These are phyloP conservation scores for Clonostachys rosea DNA, from an alignment of 2,329 filamentous ascomycete species.

Conservation along the genomic window DNA sequence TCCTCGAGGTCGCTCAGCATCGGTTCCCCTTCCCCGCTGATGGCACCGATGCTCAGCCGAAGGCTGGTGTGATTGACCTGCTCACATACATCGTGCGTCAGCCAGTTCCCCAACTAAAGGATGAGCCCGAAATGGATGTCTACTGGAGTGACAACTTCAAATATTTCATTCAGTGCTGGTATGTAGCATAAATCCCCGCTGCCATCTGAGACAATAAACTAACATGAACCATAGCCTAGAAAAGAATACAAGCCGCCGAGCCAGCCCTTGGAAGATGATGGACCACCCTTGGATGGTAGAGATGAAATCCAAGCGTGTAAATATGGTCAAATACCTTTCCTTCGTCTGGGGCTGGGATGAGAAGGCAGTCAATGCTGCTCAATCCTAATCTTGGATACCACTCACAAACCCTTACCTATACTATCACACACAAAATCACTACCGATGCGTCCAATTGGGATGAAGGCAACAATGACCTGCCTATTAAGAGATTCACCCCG, in stretches of 20 bases:
- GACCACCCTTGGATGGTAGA: constrained; percentile 99
- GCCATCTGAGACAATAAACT: constrained; percentile 4
- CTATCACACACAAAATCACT: too few species aligned
- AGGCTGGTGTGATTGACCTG: constrained; percentile 88
- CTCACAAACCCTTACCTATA: too few species aligned
- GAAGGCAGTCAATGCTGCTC: constrained; percentile 3
- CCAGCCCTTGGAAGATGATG: constrained; percentile 96
- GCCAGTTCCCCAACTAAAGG: constrained; percentile 90
- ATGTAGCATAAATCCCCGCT: constrained; percentile 32
- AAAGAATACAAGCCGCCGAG: constrained; percentile 82
- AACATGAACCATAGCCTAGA: constrained; percentile 63
- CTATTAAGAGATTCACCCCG: too few species aligned
- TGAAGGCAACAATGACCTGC: too few species aligned
- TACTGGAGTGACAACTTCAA: constrained; percentile 98
- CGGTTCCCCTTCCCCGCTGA: constrained; percentile 97
- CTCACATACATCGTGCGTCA: constrained; percentile 97
- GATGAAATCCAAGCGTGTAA: constrained; percentile 93
- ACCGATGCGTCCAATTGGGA: too few species aligned
- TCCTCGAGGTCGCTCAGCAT: constrained; percentile 99
- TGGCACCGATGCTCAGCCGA: constrained; percentile 90
- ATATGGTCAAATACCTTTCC: constrained; percentile 90
- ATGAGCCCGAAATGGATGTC: constrained; percentile 85
- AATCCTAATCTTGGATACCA: background rate
- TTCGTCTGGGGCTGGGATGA: constrained; percentile 98
- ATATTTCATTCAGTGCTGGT: constrained; percentile 99